Conservation (phyloP, 306 rosid species). For the Styphnolobium japonicum region DNA sequence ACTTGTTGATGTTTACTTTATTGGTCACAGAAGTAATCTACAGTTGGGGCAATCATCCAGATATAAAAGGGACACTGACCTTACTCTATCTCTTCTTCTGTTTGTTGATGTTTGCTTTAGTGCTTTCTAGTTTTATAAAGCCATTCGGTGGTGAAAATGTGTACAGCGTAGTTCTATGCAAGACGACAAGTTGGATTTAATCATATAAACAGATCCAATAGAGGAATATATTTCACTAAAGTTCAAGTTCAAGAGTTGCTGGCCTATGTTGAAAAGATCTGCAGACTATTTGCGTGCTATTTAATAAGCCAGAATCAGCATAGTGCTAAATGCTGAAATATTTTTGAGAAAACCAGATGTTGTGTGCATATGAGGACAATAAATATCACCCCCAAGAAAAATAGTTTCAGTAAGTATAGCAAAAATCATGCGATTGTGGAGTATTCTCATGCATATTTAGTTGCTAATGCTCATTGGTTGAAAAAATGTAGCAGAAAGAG, state of each 20-base stretch:
- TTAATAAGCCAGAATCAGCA: background rate
- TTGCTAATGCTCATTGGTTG: background rate
- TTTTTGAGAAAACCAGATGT: background rate
- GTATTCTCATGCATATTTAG: background rate
- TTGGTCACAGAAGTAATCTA: conserved; percentile 8
- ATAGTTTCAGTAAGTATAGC: background rate
- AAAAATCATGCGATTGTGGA: background rate
- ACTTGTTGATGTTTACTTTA: conserved; percentile 3
- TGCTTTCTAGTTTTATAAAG: background rate
- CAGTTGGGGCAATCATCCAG: conserved; percentile 1
- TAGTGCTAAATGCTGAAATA: background rate
- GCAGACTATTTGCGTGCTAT: background rate
- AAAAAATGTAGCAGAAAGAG: background rate
- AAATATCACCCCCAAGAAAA: background rate
- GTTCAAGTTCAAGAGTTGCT: conserved; percentile 16
- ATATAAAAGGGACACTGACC: background rate
- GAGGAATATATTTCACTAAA: background rate
- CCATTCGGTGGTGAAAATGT: background rate
- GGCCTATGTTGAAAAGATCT: background rate
- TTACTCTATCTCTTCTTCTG: background rate
- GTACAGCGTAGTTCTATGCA: conserved; percentile 5
- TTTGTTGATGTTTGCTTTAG: background rate
- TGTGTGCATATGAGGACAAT: background rate
- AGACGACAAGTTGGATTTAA: conserved; percentile 19
- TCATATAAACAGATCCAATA: background rate